Evolutionary conservation across 1,284 basidiomycete species (phyloP).

Genomic region (Coriolopsis trogii): DNA sequence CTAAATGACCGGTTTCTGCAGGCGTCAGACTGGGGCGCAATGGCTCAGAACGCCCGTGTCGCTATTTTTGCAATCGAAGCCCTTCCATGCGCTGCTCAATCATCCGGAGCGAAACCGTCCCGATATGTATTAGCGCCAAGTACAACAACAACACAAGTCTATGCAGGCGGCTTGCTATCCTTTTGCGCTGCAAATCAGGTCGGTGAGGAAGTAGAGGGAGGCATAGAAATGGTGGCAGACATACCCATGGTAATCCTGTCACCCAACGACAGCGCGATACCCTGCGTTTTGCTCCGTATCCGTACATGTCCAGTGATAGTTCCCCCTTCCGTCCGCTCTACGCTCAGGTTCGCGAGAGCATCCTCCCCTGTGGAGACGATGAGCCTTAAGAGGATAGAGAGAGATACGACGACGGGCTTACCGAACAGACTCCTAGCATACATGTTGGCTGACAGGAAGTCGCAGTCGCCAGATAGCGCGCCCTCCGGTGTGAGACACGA

Average conservation of each 20-base stretch:
- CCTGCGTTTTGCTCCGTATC: conserved; percentile 93
- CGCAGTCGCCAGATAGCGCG: conserved; percentile 88
- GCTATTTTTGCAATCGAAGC: conserved; percentile 27
- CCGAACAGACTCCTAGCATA: conserved; percentile 92
- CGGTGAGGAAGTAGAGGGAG: not conserved
- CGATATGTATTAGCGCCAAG: conserved; percentile 19
- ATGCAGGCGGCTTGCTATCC: conserved; percentile 56
- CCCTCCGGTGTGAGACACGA: conserved; percentile 94
- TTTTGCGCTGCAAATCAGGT: conserved; percentile 57
- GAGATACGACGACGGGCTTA: too few relatives aligned
- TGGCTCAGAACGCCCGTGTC: not conserved
- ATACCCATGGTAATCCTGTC: conserved; percentile 90
- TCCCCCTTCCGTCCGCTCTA: conserved; percentile 87
- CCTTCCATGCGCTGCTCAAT: not conserved
- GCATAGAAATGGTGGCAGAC: conserved; percentile 23
- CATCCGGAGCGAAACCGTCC: conserved; percentile 6
- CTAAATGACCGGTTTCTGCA: not conserved
- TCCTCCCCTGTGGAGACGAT: conserved; percentile 74
- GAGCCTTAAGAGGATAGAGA: too few relatives aligned
- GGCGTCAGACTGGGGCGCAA: not conserved
- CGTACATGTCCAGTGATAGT: conserved; percentile 89
- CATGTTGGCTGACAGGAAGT: conserved; percentile 93
- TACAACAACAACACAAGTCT: too few relatives aligned
- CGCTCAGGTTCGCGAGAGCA: conserved; percentile 93
- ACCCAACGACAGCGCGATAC: conserved; percentile 92